Evolutionary conservation across 1,284 basidiomycete genomes (phyloP).

Genomic region (Irpex sp.): DNA sequence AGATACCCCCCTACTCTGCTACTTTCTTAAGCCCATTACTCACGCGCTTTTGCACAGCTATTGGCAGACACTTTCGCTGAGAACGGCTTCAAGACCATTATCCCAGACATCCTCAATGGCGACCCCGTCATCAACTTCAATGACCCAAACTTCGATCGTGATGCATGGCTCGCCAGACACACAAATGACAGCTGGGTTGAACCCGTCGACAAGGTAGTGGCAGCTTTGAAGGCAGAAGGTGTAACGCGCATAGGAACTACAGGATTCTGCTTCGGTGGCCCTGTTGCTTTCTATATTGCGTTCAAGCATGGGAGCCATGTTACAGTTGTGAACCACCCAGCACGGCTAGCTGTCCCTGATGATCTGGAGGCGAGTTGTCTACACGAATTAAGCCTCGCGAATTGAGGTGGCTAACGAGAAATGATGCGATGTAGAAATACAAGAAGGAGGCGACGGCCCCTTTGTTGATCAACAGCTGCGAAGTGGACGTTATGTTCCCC

Average conservation of each 20-base stretch:
- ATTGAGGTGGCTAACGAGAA: too few species aligned
- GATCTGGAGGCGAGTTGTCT: slow-evolving; percentile 48
- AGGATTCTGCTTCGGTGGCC: slow-evolving; percentile 70
- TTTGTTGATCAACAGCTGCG: slow-evolving; percentile 40
- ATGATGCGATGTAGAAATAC: slow-evolving; percentile 22
- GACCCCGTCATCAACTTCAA: slow-evolving; percentile 45
- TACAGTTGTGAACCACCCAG: slow-evolving; percentile 61
- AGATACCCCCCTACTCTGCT: neutral
- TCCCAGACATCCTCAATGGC: slow-evolving; percentile 56
- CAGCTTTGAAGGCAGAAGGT: slow-evolving; percentile 50
- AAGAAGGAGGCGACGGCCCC: slow-evolving; percentile 27
- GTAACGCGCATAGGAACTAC: slow-evolving; percentile 53
- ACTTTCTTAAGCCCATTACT: neutral
- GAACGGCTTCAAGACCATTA: slow-evolving; percentile 62
- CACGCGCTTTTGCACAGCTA: slow-evolving; percentile 34
- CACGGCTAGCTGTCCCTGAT: slow-evolving; percentile 53
- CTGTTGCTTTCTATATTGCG: slow-evolving; percentile 53
- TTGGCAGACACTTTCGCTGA: slow-evolving; percentile 69
- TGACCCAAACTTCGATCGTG: slow-evolving; percentile 91
- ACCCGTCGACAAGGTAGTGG: slow-evolving; percentile 50
- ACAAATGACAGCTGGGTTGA: slow-evolving; percentile 41
- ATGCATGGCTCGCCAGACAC: slow-evolving; percentile 48
- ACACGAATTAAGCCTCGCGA: neutral
- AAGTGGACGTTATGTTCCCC: slow-evolving; percentile 30
- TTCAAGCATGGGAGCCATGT: slow-evolving; percentile 54